Percentiles rank a stretch among this genome's conserved stretches.
Conservation (phyloP, 1,284 basidiomycete species). For the Trametes polyzona region DNA sequence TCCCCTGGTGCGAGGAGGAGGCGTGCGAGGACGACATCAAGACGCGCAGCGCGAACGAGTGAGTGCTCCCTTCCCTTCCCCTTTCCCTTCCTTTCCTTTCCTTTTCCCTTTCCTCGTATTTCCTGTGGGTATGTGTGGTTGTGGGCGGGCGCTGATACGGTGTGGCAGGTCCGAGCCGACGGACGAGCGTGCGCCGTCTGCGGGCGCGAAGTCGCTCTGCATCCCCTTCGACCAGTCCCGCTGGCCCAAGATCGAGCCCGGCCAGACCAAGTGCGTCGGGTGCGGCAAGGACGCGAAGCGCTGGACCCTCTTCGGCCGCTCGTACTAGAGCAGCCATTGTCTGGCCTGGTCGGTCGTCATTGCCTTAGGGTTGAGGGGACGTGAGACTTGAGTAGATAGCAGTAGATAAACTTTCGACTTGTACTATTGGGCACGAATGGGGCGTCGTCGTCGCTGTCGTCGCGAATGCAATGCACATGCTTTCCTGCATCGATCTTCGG, state of each 20-base stretch:
- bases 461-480: slow-evolving; percentile 1
- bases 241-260: slow-evolving; percentile 76
- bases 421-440: slow-evolving; percentile 6
- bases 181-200: slow-evolving; percentile 95
- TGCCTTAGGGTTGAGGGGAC: background rate
- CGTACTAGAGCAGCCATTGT: no score
- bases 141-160: background rate
- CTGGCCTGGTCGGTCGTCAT: background rate
- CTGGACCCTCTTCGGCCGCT: slow-evolving; percentile 61
- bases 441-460: background rate
- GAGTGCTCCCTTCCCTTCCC: slow-evolving; percentile 43
- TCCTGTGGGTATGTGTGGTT: background rate
- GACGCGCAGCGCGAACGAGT: slow-evolving; percentile 87
- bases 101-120: no score
- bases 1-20: slow-evolving; percentile 97
- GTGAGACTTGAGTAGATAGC: background rate
- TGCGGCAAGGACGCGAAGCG: slow-evolving; percentile 87
- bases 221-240: slow-evolving; percentile 95
- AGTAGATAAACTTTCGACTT: slow-evolving; percentile 6
- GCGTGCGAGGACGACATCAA: slow-evolving; percentile 99
- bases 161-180: slow-evolving; percentile 73
- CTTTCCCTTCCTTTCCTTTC: background rate
- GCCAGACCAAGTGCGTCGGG: slow-evolving; percentile 84
- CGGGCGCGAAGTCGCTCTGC: slow-evolving; percentile 96
- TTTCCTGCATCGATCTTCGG: no score